Percentiles rank a stretch among this genome's conserved stretches.
Conservation (phyloP, 192 early-diverging fungal genomes). For the Backusella luteola region DNA sequence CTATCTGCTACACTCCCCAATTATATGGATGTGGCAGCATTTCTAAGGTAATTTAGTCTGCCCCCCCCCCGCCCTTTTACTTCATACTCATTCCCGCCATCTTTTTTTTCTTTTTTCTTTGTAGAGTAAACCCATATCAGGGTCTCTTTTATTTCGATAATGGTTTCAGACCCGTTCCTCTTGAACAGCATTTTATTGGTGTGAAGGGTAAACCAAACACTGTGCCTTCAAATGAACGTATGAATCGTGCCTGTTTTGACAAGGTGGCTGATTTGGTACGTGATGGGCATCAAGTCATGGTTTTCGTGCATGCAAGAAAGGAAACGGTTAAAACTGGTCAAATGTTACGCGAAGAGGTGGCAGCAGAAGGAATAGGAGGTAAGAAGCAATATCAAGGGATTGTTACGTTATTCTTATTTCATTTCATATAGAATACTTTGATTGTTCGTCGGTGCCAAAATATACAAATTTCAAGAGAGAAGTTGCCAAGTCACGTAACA, state of each 20-base stretch:
- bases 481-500: conserved; percentile 73
- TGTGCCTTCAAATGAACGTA: conserved; percentile 53
- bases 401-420: neutral
- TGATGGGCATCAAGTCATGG: conserved; percentile 96
- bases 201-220: conserved; percentile 87
- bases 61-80: too few relatives aligned
- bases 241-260: conserved; percentile 88
- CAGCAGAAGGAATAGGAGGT: conserved; percentile 78
- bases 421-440: conserved; percentile 55
- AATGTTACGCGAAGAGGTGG: conserved; percentile 85
- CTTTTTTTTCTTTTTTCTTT: neutral
- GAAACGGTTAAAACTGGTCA: conserved; percentile 96
- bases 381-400: conserved; percentile 60
- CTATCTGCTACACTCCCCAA: conserved; percentile 98
- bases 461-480: conserved; percentile 63
- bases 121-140: conserved; percentile 83
- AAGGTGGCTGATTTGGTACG: conserved; percentile 72
- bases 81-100: too few relatives aligned
- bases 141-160: conserved; percentile 98
- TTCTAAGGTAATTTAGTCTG: conserved; percentile 60
- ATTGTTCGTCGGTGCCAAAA: conserved; percentile 47
- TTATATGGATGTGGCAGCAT: conserved; percentile 92
- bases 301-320: conserved; percentile 98
- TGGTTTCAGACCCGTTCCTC: conserved; percentile 92
- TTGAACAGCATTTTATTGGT: conserved; percentile 96